Evolutionary conservation across 106 monocot species (phyloP).

Genomic region (Gastrodia elata): DNA sequence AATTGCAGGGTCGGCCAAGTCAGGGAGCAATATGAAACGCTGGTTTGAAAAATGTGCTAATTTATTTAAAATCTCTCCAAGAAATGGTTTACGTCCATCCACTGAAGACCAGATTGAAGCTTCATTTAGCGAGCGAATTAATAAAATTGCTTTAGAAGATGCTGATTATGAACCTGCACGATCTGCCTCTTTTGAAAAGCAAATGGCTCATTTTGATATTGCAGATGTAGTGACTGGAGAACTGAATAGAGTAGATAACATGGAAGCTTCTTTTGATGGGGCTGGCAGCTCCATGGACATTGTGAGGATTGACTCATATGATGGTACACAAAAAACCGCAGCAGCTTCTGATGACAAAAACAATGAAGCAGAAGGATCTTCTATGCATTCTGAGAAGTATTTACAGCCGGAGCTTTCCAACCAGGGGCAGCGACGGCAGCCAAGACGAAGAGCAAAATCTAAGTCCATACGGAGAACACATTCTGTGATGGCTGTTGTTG

Average conservation of each 20-base stretch:
- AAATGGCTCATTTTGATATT: constrained; percentile 18
- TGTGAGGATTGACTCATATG: constrained; percentile 16
- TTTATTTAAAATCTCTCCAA: constrained; percentile 76
- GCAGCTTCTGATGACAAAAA: constrained; percentile 14
- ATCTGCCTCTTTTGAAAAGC: constrained; percentile 28
- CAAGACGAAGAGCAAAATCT: constrained; percentile 26
- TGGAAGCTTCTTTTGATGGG: constrained; percentile 36
- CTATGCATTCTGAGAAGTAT: constrained; percentile 14
- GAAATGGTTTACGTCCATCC: constrained; percentile 21
- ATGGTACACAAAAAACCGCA: constrained; percentile 13
- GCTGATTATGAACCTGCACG: constrained; percentile 23
- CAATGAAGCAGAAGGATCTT: constrained; percentile 34
- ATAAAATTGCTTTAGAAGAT: constrained; percentile 25
- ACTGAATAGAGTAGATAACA: constrained; percentile 14
- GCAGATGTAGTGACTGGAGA: constrained; percentile 12
- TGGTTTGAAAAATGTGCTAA: constrained; percentile 68
- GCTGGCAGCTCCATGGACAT: constrained; percentile 30
- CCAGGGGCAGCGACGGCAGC: constrained; percentile 11
- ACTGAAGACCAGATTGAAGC: constrained; percentile 10
- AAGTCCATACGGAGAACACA: constrained; percentile 38
- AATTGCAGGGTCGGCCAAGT: constrained; percentile 16
- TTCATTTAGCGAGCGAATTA: constrained; percentile 22
- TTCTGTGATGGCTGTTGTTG: constrained; percentile 44
- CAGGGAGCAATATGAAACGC: constrained; percentile 40
- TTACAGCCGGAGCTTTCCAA: constrained; percentile 25